Evolutionary conservation across 345 rosid genomes (phyloP), one percentile per base, ranked within the genome.

Genomic region (Ceriops tagal): DNA sequence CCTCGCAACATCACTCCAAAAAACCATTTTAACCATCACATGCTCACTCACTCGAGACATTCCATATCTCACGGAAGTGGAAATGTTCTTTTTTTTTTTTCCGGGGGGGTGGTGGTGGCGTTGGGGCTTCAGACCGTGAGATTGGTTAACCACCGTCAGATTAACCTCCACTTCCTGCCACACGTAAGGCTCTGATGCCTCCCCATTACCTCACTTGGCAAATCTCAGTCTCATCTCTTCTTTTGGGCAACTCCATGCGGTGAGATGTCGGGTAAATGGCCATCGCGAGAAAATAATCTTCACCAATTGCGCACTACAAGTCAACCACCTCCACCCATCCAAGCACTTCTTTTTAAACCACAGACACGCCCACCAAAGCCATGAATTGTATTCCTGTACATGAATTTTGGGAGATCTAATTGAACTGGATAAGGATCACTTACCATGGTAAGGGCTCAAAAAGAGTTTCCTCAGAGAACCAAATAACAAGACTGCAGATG

Each of bases 231-330:
- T 18, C 34, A 15, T 3, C 37, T 10, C 31, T 31, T 20, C 22
- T 8, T 15, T 59, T 31, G 20, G 31, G 20, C 62, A 59, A 28
- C 24, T 59, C 30, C 34, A 13, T 10, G 30, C 35, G 8, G 27
- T 2, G 58, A 69, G 32, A 56, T 57, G 75, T 78, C 73, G 74
- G 8, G 78, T 74, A 1, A 78, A 59, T 78, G 64, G 81, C 58
- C 65, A 66, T 66, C 62, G 8, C 72, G 16, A 65, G 67, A 55
- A 49, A 28, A 70, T 28, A 64, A 72, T 31, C 9, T 16, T 37
- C 26, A 16, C 51, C 35, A 68, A 56, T 39, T 46, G 3, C 15
- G 21, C 24, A 60, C 35, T 53, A 10, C 21, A 60, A 61, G 77
- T 69, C 77, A 66, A 70, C 69, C 43, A 35, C 55, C 32, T 13